Percentiles rank a stretch among this genome's conserved stretches.
Evolutionary conservation across 768 basidiomycete genomes (phyloP).

Genomic region (Tricholoma terreum): DNA sequence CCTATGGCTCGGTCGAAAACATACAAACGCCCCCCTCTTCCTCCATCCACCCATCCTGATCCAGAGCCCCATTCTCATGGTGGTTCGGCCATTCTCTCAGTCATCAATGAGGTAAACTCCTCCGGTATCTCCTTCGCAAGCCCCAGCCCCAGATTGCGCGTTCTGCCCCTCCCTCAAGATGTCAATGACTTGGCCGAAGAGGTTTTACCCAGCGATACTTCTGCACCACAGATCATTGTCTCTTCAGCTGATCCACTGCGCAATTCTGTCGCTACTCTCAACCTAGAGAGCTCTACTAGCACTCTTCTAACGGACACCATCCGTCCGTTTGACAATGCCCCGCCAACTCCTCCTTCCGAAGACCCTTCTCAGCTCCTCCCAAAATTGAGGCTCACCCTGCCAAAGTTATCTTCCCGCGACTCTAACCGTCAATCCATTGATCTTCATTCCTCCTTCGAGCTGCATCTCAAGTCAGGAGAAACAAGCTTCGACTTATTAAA

Average conservation of each 20-base stretch:
- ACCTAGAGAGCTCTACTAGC: constrained; percentile 20
- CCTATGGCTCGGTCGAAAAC: constrained; percentile 34
- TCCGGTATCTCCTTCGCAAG: constrained; percentile 18
- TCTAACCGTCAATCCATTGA: constrained; percentile 42
- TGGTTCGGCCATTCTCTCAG: constrained; percentile 8
- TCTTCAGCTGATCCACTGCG: constrained; percentile 16
- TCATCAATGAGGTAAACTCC: constrained; percentile 19
- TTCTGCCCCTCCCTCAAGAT: neutral
- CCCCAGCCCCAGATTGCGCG: neutral
- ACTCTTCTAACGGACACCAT: constrained; percentile 22
- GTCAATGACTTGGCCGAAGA: constrained; percentile 3
- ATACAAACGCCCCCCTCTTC: constrained; percentile 20
- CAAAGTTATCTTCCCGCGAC: constrained; percentile 21
- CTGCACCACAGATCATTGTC: constrained; percentile 9
- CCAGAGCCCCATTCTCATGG: constrained; percentile 13
- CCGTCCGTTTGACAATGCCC: constrained; percentile 18
- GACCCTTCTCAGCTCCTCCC: constrained; percentile 22
- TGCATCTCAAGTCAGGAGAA: constrained; percentile 44
- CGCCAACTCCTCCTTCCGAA: constrained; percentile 15
- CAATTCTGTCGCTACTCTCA: constrained; percentile 25
- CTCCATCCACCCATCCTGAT: constrained; percentile 19
- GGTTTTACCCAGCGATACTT: neutral
- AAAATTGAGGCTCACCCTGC: constrained; percentile 24
- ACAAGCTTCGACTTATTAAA: constrained; percentile 50
- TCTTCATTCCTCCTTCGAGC: constrained; percentile 44